Percentiles rank a stretch among this genome's conserved stretches.
Evolutionary conservation across 2,329 filamentous ascomycete species (phyloP).

Genomic region (Colletotrichum limetticola): DNA sequence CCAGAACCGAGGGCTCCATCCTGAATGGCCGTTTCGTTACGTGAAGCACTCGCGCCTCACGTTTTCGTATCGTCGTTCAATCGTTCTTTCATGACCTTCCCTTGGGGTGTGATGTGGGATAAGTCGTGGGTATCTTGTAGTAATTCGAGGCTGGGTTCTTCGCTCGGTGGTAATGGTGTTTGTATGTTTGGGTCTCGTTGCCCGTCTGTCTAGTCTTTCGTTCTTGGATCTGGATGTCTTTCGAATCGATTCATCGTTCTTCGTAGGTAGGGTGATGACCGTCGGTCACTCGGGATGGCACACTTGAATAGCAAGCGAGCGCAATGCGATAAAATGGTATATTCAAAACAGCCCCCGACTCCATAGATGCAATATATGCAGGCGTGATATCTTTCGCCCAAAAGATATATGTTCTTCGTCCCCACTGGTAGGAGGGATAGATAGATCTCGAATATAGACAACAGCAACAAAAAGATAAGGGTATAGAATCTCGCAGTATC

Average conservation of each 20-base stretch:
- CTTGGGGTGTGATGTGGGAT: background rate
- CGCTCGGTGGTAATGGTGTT: background rate
- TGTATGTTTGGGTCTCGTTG: too few relatives aligned
- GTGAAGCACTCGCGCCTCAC: too few relatives aligned
- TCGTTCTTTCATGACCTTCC: background rate
- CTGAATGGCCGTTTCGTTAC: too few relatives aligned
- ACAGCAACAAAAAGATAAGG: background rate
- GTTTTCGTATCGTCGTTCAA: background rate
- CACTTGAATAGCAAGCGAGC: background rate
- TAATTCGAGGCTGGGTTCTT: background rate
- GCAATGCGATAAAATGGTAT: background rate
- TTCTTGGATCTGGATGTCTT: background rate
- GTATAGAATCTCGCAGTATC: background rate
- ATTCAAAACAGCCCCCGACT: background rate
- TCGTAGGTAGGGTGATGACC: background rate
- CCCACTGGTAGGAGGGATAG: background rate
- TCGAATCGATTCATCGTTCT: background rate
- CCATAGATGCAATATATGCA: background rate
- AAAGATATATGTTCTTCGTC: background rate
- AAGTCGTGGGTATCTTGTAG: background rate
- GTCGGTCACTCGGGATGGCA: background rate
- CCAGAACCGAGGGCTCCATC: too few relatives aligned
- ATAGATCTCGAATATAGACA: background rate
- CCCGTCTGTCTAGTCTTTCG: background rate
- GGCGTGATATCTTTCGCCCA: background rate